Conservation (phyloP, 495 filamentous ascomycete genomes). For the Rusavskia elegans region DNA sequence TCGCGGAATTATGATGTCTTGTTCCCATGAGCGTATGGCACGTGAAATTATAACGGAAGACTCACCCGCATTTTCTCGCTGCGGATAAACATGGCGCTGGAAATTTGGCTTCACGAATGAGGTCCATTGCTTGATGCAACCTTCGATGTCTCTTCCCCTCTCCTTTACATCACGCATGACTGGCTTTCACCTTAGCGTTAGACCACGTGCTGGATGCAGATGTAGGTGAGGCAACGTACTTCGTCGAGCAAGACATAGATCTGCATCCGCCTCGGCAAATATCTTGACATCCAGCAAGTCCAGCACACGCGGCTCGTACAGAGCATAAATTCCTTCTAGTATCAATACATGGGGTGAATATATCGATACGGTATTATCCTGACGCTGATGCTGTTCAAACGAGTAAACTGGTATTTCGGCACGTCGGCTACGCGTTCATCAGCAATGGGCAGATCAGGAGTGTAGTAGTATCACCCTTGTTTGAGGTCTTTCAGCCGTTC, state of each 20-base stretch:
- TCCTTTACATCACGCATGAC: conserved; percentile 77
- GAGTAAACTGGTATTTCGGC: conserved; percentile 91
- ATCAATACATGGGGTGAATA: conserved; percentile 96
- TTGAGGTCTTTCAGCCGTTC: conserved; percentile 73
- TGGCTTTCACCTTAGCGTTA: conserved; percentile 21
- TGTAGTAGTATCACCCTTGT: conserved; percentile 49
- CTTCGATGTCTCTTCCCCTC: conserved; percentile 74
- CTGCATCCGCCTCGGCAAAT: conserved; percentile 90
- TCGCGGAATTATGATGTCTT: conserved; percentile 87
- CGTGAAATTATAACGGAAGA: conserved; percentile 1
- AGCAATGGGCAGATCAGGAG: background rate
- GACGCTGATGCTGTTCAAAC: conserved; percentile 77
- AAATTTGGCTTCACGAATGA: conserved; percentile 91
- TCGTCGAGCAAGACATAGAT: conserved; percentile 83
- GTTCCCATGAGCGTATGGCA: background rate
- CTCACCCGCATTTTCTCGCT: conserved; percentile 60
- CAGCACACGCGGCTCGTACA: conserved; percentile 75
- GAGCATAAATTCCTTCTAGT: conserved; percentile 86
- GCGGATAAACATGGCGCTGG: conserved; percentile 76
- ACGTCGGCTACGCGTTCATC: conserved; percentile 47
- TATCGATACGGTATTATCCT: conserved; percentile 63
- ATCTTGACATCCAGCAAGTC: conserved; percentile 92
- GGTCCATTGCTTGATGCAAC: conserved; percentile 98
- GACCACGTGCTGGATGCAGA: background rate
- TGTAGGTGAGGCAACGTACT: conserved; percentile 38